Percentiles rank a stretch among this genome's conserved stretches.
Conservation (phyloP, 2,329 filamentous ascomycete genomes). For the Cladophialophora yegresii region DNA sequence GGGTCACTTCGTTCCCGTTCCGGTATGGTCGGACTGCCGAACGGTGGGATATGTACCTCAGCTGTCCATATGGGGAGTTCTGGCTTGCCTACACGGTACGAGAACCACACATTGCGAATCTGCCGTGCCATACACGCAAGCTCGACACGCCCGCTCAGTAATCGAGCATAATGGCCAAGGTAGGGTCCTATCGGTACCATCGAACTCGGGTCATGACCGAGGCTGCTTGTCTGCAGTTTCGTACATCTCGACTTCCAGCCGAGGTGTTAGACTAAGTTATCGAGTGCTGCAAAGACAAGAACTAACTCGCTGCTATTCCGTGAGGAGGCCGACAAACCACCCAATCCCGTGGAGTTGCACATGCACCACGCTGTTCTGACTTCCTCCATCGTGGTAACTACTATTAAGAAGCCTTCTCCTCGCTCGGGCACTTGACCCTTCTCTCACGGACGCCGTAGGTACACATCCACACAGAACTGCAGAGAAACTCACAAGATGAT, state of each 20-base stretch:
- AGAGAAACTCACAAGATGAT: conserved; percentile 11
- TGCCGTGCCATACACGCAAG: background rate
- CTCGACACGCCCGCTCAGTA: background rate
- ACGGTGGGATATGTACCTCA: background rate
- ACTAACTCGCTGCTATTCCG: background rate
- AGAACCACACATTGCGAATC: background rate
- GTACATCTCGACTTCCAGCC: background rate
- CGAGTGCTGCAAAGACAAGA: background rate
- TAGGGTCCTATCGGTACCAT: background rate
- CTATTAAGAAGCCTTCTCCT: background rate
- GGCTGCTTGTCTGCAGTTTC: background rate
- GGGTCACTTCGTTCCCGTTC: background rate
- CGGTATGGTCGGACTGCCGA: background rate
- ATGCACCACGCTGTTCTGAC: background rate
- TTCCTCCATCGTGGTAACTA: background rate
- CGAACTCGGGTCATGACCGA: background rate
- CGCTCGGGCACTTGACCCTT: background rate
- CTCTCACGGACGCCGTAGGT: background rate
- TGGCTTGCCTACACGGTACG: background rate
- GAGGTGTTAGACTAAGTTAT: background rate
- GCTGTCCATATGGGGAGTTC: background rate
- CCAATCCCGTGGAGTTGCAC: background rate
- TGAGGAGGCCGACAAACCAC: background rate
- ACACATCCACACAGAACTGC: background rate
- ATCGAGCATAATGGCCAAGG: background rate